Evolutionary conservation across 768 basidiomycete species (phyloP).

Genomic region (Jaapia argillacea): DNA sequence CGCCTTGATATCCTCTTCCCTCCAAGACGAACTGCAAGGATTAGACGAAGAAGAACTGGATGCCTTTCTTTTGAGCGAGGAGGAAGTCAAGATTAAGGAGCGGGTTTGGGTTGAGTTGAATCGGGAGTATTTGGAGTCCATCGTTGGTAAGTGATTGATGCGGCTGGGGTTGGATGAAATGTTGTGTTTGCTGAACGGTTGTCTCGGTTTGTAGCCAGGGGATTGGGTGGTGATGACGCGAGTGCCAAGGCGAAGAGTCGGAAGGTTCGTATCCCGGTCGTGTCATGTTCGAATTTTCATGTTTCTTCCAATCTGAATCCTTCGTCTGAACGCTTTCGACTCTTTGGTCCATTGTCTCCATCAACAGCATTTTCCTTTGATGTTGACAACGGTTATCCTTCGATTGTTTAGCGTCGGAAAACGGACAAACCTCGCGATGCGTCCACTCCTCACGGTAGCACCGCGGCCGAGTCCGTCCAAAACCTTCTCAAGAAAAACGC

Average conservation of each 20-base stretch:
- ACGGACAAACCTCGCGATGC: slow-evolving; percentile 61
- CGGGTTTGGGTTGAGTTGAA: slow-evolving; percentile 94
- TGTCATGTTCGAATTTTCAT: slow-evolving; percentile 19
- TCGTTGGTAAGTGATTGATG: slow-evolving; percentile 56
- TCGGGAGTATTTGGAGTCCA: slow-evolving; percentile 78
- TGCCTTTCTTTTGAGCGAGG: slow-evolving; percentile 63
- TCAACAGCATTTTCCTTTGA: too few relatives aligned
- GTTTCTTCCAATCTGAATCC: slow-evolving; percentile 8
- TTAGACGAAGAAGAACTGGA: slow-evolving; percentile 92
- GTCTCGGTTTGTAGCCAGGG: slow-evolving; percentile 62
- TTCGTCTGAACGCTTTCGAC: too few relatives aligned
- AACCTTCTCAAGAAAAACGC: slow-evolving; percentile 78
- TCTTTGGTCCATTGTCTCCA: too few relatives aligned
- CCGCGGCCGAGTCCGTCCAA: slow-evolving; percentile 68
- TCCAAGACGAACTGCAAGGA: slow-evolving; percentile 52
- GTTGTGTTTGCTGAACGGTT: slow-evolving; percentile 33
- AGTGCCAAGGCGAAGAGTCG: slow-evolving; percentile 42
- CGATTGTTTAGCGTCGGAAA: slow-evolving; percentile 56
- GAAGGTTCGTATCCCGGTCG: slow-evolving; percentile 60
- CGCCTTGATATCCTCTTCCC: slow-evolving; percentile 28
- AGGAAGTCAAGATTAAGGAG: slow-evolving; percentile 80
- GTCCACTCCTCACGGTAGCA: slow-evolving; percentile 55
- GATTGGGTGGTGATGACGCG: slow-evolving; percentile 34
- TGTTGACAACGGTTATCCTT: too few relatives aligned
- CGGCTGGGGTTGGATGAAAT: not conserved